These are phyloP conservation scores for Spiromyces aspiralis DNA, from an alignment of 371 early-diverging fungal species.

Conservation along the genomic window DNA sequence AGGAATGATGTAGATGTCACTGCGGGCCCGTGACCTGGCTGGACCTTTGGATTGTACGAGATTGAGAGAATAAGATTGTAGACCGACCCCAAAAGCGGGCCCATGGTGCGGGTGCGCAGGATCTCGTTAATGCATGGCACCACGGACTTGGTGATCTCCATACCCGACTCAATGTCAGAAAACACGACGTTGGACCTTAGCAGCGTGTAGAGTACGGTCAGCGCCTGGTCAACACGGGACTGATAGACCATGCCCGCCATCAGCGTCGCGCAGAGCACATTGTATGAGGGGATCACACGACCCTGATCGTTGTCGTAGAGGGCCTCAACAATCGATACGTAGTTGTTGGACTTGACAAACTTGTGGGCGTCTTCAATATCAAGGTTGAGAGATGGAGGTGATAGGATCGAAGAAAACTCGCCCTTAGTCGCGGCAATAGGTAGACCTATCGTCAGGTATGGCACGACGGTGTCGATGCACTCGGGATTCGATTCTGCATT, in stretches of 20 bases:
- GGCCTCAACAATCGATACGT: background rate
- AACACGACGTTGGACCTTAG: background rate
- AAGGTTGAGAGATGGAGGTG: background rate
- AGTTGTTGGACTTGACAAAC: background rate
- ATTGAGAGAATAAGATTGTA: background rate
- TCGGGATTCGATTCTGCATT: conserved; percentile 6
- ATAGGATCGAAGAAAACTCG: conserved; percentile 10
- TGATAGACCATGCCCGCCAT: background rate
- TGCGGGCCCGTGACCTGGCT: background rate
- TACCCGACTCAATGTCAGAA: background rate
- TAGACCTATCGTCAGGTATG: conserved; percentile 30
- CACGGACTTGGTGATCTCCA: background rate
- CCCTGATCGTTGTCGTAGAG: background rate
- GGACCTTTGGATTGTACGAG: background rate
- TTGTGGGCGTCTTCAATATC: background rate
- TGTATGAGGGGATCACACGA: background rate
- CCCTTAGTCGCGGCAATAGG: conserved; percentile 32
- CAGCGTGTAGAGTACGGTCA: background rate
- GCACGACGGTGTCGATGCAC: conserved; percentile 11
- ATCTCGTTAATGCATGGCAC: background rate
- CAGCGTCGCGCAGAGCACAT: background rate
- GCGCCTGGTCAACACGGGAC: background rate
- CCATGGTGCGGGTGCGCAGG: background rate
- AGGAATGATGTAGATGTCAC: too few species aligned
- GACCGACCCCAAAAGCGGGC: background rate